phyloP scores from a whole-genome alignment of 352 stramenopile species.

The Stramenopiles sp. region DNA sequence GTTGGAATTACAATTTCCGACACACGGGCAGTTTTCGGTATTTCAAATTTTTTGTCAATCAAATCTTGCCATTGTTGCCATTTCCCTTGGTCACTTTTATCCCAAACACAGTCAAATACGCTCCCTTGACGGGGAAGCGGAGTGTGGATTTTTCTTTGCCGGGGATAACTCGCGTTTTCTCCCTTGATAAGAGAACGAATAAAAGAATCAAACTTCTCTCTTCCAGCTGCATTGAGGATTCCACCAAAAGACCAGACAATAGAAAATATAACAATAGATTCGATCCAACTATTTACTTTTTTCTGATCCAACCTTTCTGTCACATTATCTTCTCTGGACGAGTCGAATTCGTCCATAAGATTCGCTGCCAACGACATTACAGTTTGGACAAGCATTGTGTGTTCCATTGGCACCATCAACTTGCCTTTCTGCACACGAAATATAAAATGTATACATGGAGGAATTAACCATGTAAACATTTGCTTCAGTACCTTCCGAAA shows the following conservation, averaged over 20 bases:
- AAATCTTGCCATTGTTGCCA: conserved; percentile 73
- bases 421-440: neutral
- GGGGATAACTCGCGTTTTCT: neutral
- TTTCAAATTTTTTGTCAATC: conserved; percentile 47
- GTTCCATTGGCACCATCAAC: neutral
- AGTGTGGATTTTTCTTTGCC: neutral
- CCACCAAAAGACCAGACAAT: conserved; percentile 68
- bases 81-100: conserved; percentile 35
- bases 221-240: conserved; percentile 43
- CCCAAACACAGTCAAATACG: neutral
- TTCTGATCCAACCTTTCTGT: conserved; percentile 29
- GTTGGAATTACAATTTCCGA: conserved; percentile 78
- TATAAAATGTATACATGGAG: neutral
- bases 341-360: neutral
- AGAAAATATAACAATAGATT: conserved; percentile 64
- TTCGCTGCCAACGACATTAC: neutral
- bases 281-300: conserved; percentile 41
- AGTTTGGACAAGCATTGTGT: neutral
- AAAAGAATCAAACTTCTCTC: conserved; percentile 52
- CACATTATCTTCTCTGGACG: neutral
- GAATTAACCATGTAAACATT: neutral
- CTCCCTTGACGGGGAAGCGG: neutral
- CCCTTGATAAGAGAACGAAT: neutral
- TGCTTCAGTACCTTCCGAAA: neutral
- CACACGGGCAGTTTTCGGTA: conserved; percentile 54